Conservation (phyloP, 257 asterid genomes). For the Capsicum pubescens region DNA sequence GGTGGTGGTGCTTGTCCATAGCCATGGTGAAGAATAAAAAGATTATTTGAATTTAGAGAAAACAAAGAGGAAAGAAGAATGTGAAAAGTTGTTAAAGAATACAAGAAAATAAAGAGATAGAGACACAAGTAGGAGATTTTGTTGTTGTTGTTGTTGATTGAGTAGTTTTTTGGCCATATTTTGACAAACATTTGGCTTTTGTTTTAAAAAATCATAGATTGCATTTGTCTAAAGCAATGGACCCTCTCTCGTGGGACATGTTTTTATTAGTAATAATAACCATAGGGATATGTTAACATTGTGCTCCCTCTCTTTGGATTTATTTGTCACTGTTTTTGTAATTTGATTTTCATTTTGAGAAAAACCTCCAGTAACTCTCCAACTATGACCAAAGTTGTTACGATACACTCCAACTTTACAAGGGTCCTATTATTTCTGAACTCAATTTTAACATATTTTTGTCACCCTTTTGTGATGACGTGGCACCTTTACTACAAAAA, state of each 20-base stretch:
- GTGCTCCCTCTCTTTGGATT: no score
- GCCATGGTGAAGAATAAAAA: slow-evolving; percentile 37
- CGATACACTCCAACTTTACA: no score
- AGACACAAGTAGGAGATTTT: slow-evolving; percentile 39
- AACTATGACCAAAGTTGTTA: no score
- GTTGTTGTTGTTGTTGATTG: slow-evolving; percentile 50
- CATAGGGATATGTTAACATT: not conserved
- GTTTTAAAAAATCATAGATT: slow-evolving; percentile 51
- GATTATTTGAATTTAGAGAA: slow-evolving; percentile 34
- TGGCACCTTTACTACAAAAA: no score
- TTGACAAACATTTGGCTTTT: slow-evolving; percentile 49
- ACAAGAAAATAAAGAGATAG: slow-evolving; percentile 45
- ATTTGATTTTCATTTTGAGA: no score
- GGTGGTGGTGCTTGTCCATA: slow-evolving; percentile 56
- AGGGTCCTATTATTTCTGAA: no score
- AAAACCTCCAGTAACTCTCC: no score
- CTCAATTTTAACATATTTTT: no score
- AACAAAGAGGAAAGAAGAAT: slow-evolving; percentile 42
- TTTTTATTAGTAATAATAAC: not conserved
- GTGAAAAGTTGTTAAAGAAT: slow-evolving; percentile 42
- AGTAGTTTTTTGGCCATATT: slow-evolving; percentile 48
- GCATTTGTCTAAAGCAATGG: slow-evolving; percentile 39
- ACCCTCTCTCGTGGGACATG: slow-evolving; percentile 64
- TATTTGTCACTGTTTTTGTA: no score
- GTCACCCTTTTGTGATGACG: no score